A percentile compares a stretch with the other conserved stretches of the same genome.
These are phyloP conservation scores for Trypanosomatidae sp. DNA, from an alignment of 208 protist genomes.

Conservation along the genomic window DNA sequence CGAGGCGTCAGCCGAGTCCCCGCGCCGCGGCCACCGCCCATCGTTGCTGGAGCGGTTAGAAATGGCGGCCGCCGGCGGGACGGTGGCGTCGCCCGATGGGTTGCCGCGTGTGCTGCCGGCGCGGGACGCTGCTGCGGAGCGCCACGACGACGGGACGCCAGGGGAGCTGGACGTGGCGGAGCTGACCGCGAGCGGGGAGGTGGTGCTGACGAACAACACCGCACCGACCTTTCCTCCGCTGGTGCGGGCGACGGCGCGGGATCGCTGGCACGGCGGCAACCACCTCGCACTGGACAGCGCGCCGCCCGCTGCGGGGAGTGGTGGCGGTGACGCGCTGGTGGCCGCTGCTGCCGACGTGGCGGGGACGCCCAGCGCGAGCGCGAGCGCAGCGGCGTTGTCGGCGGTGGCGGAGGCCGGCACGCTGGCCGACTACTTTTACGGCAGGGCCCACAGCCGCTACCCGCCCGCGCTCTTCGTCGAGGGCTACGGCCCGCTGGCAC, in stretches of 20 bases:
- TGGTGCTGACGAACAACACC: slow-evolving; percentile 14
- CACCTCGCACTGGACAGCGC: slow-evolving; percentile 16
- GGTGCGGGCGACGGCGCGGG: slow-evolving; percentile 19
- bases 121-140: neutral
- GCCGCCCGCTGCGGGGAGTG: neutral
- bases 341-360: neutral
- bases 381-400: neutral
- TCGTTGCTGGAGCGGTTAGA: slow-evolving; percentile 17
- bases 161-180: neutral
- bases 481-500: slow-evolving; percentile 57
- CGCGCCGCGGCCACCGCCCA: slow-evolving; percentile 10
- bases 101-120: neutral
- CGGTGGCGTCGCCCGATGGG: neutral
- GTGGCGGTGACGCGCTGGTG: neutral
- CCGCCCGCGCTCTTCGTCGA: slow-evolving; percentile 51
- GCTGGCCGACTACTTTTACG: slow-evolving; percentile 28
- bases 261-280: slow-evolving; percentile 32
- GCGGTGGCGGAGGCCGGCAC: neutral
- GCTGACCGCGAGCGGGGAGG: neutral
- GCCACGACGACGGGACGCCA: neutral
- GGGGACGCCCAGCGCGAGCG: neutral
- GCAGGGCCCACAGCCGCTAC: neutral
- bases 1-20: slow-evolving; percentile 5
- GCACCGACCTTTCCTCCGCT: slow-evolving; percentile 11
- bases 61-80: slow-evolving; percentile 1